phyloP scores from a whole-genome alignment of 1,139 yeast genomes.

The Debaryomycetaceae sp. region DNA sequence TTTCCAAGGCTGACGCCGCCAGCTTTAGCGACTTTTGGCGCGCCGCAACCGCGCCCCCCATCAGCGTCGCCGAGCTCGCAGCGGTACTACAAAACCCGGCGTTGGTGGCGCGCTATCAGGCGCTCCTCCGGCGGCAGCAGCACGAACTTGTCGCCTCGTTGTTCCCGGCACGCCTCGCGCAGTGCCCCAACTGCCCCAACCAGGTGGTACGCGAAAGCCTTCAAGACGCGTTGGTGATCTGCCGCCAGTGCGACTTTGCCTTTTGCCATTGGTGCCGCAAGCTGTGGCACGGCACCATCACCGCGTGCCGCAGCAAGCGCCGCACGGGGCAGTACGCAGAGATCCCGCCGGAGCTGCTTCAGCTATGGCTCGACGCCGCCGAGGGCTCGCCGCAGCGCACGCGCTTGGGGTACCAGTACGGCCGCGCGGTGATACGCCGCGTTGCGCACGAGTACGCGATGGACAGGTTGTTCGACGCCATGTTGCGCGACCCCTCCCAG shows the following conservation, averaged over 20 bases:
- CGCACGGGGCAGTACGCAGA: slow-evolving; percentile 21
- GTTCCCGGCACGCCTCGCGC: slow-evolving; percentile 47
- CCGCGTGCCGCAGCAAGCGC: slow-evolving; percentile 27
- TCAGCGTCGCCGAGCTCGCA: slow-evolving; percentile 27
- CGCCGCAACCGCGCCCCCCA: slow-evolving; percentile 33
- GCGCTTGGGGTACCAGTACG: slow-evolving; percentile 46
- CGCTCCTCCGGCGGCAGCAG: slow-evolving; percentile 32
- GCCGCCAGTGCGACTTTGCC: slow-evolving; percentile 51
- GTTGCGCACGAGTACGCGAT: slow-evolving; percentile 45
- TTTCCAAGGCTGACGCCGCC: slow-evolving; percentile 13
- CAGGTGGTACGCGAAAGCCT: slow-evolving; percentile 45
- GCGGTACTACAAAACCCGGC: slow-evolving; percentile 21
- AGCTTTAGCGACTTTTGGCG: slow-evolving; percentile 23
- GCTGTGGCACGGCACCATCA: slow-evolving; percentile 63
- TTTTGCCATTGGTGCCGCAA: slow-evolving; percentile 58
- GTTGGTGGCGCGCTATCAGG: slow-evolving; percentile 33
- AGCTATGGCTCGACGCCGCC: slow-evolving; percentile 28
- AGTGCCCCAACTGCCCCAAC: slow-evolving; percentile 49
- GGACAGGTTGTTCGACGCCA: slow-evolving; percentile 44
- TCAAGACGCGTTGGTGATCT: slow-evolving; percentile 51
- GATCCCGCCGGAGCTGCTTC: slow-evolving; percentile 42
- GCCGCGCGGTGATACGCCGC: slow-evolving; percentile 37
- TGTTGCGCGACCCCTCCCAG: slow-evolving; percentile 36
- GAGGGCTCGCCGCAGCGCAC: slow-evolving; percentile 26
- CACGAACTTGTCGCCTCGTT: slow-evolving; percentile 42